phyloP scores from a whole-genome alignment of 1,284 basidiomycete genomes.

The Ustilago esculenta region DNA sequence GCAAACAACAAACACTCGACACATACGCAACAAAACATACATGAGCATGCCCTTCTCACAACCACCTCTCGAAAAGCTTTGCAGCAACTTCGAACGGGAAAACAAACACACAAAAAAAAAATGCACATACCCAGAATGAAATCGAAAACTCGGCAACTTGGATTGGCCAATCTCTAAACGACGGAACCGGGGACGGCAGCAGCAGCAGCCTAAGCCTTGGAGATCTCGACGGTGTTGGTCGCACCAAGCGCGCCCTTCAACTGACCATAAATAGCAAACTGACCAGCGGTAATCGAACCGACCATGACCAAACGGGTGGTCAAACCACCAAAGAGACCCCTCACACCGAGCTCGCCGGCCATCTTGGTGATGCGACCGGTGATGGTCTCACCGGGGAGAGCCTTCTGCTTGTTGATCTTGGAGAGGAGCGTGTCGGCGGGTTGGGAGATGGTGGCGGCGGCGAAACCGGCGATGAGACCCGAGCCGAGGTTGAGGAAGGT shows the following conservation, averaged over 20 bases:
- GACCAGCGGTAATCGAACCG: constrained; percentile 72
- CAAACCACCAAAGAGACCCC: constrained; percentile 72
- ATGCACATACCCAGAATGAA: not conserved
- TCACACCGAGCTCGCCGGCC: constrained; percentile 69
- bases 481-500: constrained; percentile 64
- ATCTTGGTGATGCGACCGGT: constrained; percentile 70
- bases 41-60: no score
- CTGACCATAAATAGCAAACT: constrained; percentile 70
- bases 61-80: no score
- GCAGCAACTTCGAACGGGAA: no score
- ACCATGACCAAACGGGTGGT: constrained; percentile 66
- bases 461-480: constrained; percentile 67
- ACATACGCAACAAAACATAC: no score
- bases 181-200: no score
- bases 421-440: constrained; percentile 68
- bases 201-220: constrained; percentile 56
- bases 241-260: constrained; percentile 71
- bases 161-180: no score
- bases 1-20: no score
- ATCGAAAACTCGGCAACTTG: not conserved
- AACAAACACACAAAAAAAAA: not conserved
- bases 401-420: constrained; percentile 74
- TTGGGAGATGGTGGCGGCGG: constrained; percentile 66
- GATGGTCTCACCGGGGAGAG: constrained; percentile 71
- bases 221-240: constrained; percentile 68